Base-by-base conservation (phyloP, 805 yeast species). In the Lipomyces mesembrius region DNA sequence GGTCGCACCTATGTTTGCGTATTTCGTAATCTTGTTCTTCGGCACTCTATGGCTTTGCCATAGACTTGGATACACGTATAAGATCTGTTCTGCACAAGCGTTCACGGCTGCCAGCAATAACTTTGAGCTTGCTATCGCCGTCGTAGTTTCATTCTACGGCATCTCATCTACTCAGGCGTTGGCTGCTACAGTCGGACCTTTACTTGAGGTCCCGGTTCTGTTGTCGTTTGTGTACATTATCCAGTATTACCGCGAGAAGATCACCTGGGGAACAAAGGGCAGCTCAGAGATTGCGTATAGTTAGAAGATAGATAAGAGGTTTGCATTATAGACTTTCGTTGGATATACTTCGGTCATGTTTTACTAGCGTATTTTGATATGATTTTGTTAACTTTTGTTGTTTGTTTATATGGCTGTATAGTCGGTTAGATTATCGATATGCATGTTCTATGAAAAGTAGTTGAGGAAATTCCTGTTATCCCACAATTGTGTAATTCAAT, bases 91-190 rank as follows among this genome's bases (percentile, higher is more conserved):
- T 46, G 82, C 87, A 9, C 88, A 85, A 68, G 77, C 83, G n/a
- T 85, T 85, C 71, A 83, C 87, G 2, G 86, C 87, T 11, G 83
- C 88, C 1, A 83, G 86, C 4, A 85, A 85, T 73, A 85, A 85
- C 73, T 85, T 85, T 71, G 88, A 85, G 73, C 77, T 85, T 55
- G 83, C 86, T 65, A 75, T 85, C 39, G 87, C 88, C 1, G 81
- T 85, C 20, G 84, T 87, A 0, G 80, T 83, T 8, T 79, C 86
- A 0, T 70, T 73, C 54, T 61, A 68, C 12, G 63, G 67, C 84
- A 5, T 85, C 82, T 75, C 88, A 88, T 0, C 75, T 79, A 25
- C 83, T 62, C 82, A 84, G 71, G 82, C 87, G 0, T 79, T 85
- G 57, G 88, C 88, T 3, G 83, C 88, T 1, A 84, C 87, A 0